These are phyloP conservation scores for Saccharomycopsis amapae DNA, from an alignment of 805 yeast genomes.

Conservation along the genomic window DNA sequence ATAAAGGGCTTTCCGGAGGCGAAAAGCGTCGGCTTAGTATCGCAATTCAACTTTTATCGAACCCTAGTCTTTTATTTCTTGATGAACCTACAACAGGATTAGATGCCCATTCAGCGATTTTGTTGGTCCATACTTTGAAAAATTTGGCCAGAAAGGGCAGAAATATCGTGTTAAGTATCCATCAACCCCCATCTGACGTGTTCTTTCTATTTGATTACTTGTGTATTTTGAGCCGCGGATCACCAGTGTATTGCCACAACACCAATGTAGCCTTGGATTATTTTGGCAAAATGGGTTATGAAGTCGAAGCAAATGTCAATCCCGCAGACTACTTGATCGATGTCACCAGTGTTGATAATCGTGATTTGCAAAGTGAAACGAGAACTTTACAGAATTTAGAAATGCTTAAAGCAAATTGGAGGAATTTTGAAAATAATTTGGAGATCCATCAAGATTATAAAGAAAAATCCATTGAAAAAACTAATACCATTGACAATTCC, in stretches of 20 bases:
- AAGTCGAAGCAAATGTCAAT: constrained; percentile 36
- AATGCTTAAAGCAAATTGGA: constrained; percentile 35
- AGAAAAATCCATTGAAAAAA: constrained; percentile 30
- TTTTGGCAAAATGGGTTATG: constrained; percentile 41
- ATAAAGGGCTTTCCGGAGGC: constrained; percentile 70
- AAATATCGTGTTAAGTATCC: constrained; percentile 69
- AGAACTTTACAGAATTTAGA: constrained; percentile 31
- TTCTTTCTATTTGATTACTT: constrained; percentile 59
- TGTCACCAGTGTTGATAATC: constrained; percentile 47
- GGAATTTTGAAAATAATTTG: constrained; percentile 17
- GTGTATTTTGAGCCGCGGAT: constrained; percentile 64
- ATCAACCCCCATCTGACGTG: constrained; percentile 80
- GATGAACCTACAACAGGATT: constrained; percentile 90
- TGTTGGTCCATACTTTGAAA: constrained; percentile 54
- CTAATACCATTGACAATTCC: constrained; percentile 29
- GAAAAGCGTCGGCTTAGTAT: constrained; percentile 72
- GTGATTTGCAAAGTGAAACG: constrained; percentile 33
- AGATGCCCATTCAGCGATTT: constrained; percentile 69
- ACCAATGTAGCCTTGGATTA: constrained; percentile 40
- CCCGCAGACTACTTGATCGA: constrained; percentile 60
- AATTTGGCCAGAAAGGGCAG: constrained; percentile 55
- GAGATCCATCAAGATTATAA: no score
- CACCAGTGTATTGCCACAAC: constrained; percentile 39
- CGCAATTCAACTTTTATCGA: constrained; percentile 69
- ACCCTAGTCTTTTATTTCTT: constrained; percentile 67